Conservation (phyloP, 441 rosid species). For the Lepidium campestre region DNA sequence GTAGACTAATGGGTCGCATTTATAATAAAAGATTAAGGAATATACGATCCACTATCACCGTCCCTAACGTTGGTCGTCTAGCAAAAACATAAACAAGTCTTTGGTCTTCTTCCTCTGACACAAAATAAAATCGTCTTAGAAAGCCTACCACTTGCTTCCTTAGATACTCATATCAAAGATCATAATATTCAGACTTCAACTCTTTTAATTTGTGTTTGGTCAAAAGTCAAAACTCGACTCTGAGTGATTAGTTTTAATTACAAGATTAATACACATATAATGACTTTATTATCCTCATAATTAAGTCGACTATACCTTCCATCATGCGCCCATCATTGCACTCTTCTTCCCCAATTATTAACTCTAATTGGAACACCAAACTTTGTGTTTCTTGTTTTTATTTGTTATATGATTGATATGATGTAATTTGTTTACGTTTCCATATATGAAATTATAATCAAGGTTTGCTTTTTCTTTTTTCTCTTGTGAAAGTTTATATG, state of each 20-base stretch:
- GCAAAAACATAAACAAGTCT: slow-evolving; percentile 18
- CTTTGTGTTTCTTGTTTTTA: slow-evolving; percentile 15
- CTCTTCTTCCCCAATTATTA: slow-evolving; percentile 7
- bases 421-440: neutral
- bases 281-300: slow-evolving; percentile 10
- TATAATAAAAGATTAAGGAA: neutral
- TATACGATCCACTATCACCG: slow-evolving; percentile 28
- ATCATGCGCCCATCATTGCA: slow-evolving; percentile 28
- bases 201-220: slow-evolving; percentile 4
- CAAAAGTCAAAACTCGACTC: slow-evolving; percentile 21
- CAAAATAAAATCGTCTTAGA: slow-evolving; percentile 22
- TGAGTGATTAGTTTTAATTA: neutral
- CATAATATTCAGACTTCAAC: slow-evolving; percentile 19
- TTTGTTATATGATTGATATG: slow-evolving; percentile 19
- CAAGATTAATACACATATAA: slow-evolving; percentile 8
- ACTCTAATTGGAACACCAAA: neutral
- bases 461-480: neutral
- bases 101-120: slow-evolving; percentile 30
- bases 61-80: slow-evolving; percentile 29
- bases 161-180: slow-evolving; percentile 18
- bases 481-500: neutral
- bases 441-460: neutral
- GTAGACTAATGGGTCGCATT: slow-evolving; percentile 16
- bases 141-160: slow-evolving; percentile 25
- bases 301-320: slow-evolving; percentile 22